Conservation (phyloP, 306 rosid species). For the Geum urbanum region DNA sequence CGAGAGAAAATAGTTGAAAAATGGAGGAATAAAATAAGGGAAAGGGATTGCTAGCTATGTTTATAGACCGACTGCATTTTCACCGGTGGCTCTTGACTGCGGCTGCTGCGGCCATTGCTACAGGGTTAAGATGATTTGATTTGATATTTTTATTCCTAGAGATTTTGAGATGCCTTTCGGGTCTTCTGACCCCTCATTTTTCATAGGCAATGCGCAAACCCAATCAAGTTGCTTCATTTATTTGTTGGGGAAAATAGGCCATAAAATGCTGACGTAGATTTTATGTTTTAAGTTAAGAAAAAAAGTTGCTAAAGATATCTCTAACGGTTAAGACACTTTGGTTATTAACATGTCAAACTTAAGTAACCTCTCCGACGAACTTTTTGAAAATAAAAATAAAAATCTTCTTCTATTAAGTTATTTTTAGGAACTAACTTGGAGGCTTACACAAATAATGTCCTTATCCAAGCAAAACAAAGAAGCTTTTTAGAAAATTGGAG, state of each 20-base stretch:
- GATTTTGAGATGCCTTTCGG: neutral
- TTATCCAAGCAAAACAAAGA: too few species aligned
- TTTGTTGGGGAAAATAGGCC: too few species aligned
- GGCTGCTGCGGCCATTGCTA: neutral
- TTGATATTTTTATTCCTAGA: neutral
- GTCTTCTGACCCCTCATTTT: neutral
- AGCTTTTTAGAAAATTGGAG: too few species aligned
- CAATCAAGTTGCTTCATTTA: neutral
- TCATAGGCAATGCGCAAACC: neutral
- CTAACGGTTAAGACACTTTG: too few species aligned
- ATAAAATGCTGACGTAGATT: neutral
- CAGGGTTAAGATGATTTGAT: neutral
- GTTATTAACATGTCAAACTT: too few species aligned
- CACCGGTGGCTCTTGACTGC: slow-evolving; percentile 3
- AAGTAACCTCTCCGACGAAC: too few species aligned
- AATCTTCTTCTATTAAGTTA: too few species aligned
- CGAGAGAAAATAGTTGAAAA: neutral
- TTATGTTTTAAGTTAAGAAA: neutral
- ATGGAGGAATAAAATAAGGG: neutral
- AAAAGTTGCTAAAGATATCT: too few species aligned
- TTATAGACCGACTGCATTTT: neutral
- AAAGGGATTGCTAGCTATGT: neutral
- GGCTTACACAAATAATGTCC: too few species aligned
- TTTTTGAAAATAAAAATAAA: too few species aligned
- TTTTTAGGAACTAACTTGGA: too few species aligned